Base-by-base conservation (phyloP, 805 yeast species). In the Debaryomyces castellii region DNA sequence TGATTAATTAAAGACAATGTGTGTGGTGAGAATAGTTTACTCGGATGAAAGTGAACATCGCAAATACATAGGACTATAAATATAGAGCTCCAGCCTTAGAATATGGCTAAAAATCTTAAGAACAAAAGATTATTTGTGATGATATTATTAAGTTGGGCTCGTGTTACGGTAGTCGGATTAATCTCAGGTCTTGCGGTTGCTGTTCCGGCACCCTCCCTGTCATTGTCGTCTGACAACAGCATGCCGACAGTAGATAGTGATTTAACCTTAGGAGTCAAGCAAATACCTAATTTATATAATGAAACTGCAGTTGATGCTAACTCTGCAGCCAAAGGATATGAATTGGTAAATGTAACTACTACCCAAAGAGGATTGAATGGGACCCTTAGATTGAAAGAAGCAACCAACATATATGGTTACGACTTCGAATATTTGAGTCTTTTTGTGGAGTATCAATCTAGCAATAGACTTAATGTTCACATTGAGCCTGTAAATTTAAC, bases 321-420 rank as follows among this genome's bases (percentile, higher is more conserved):
- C 36, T 39, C 25, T 2, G 52, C 46, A 16, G 62, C 63, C 9
- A 39, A 43, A 20, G 63, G 63, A 27, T 59, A 59, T 41, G 25
- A 39, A 16, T 43, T 59, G 39, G 44, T 47, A 14, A 51, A 52
- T 33, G 45, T 48, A 20, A 41, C 46, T 18, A 25, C 30, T 12
- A 43, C 48, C 5, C 32, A 36, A 2, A 36, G 48, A 14, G 58
- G 58, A 4, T 37, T 58, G 20, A 41, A 45, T 3, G 62, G 58
- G 5, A 25, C 46, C 9, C 48, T 59, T 33, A 34, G 48, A 38
- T 47, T 59, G 43, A 50, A 48, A 23, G 46, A 48, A 5, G 55
- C 48, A 11, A 55, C 62, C 28, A 48, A 59, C 45, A 51, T 59
- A 18, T 58, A 57, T 40, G 63, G 63, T 18, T 53, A 54, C 30